Evolutionary conservation across 2,329 filamentous ascomycete species (phyloP).

Genomic region (Colletotrichum godetiae): DNA sequence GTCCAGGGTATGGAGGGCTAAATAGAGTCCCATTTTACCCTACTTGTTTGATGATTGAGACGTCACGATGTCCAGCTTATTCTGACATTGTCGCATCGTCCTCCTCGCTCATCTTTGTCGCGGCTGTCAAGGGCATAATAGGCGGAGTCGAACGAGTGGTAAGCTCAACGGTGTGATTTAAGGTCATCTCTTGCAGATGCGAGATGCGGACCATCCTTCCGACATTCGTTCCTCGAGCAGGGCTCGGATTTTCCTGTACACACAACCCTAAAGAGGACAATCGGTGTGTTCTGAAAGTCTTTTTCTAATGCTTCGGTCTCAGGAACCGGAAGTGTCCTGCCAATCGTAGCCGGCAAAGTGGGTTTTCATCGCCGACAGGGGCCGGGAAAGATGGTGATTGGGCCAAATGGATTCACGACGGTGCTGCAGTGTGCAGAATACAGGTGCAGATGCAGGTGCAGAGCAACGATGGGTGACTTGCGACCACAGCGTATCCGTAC

Average conservation of each 20-base stretch:
- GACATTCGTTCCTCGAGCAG: not conserved
- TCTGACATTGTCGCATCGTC: not conserved
- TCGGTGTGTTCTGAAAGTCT: not conserved
- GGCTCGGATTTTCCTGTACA: not conserved
- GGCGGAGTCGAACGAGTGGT: not conserved
- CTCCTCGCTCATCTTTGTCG: not conserved
- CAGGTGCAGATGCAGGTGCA: conserved; percentile 18
- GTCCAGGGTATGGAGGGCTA: not conserved
- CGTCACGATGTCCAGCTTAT: not conserved
- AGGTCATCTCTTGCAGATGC: conserved; percentile 13
- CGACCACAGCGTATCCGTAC: not conserved
- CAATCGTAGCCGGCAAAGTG: conserved; percentile 12
- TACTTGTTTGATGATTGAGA: not conserved
- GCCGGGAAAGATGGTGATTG: conserved; percentile 2
- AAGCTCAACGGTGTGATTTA: conserved; percentile 2
- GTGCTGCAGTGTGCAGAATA: not conserved
- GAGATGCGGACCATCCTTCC: not conserved
- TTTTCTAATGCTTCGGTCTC: conserved; percentile 16
- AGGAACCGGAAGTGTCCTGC: not conserved
- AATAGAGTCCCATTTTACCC: not conserved
- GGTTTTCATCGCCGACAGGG: conserved; percentile 10
- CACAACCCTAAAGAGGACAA: conserved; percentile 9
- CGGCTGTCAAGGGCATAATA: not conserved
- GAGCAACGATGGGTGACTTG: conserved; percentile 13
- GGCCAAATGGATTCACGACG: conserved; percentile 10